Conservation (phyloP, 1,284 basidiomycete genomes). For the Agroathelia rolfsii region DNA sequence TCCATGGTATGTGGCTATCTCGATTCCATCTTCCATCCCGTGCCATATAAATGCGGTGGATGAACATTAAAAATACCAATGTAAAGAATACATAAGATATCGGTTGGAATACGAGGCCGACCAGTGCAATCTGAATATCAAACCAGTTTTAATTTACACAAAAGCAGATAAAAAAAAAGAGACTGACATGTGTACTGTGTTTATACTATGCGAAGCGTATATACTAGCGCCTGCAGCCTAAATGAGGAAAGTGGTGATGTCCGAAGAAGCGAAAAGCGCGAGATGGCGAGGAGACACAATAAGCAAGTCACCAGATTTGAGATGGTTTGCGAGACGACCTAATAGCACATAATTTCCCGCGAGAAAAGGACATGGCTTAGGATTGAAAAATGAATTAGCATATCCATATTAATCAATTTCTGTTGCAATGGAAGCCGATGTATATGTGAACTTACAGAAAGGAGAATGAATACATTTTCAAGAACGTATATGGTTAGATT, state of each 20-base stretch:
- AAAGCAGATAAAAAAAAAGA: slow-evolving; percentile 1
- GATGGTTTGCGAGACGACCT: slow-evolving; percentile 45
- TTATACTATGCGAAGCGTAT: background rate
- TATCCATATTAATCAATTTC: too few species aligned
- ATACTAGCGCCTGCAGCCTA: slow-evolving; percentile 27
- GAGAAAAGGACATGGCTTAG: slow-evolving; percentile 63
- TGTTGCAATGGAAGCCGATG: too few species aligned
- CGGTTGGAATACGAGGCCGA: slow-evolving; percentile 54
- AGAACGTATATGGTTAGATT: slow-evolving; percentile 43
- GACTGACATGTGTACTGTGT: slow-evolving; percentile 11
- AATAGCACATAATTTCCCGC: slow-evolving; percentile 64
- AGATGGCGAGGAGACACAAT: slow-evolving; percentile 43
- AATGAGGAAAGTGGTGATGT: slow-evolving; percentile 60
- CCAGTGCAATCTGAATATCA: slow-evolving; percentile 55
- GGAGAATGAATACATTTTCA: slow-evolving; percentile 52
- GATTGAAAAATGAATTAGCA: too few species aligned
- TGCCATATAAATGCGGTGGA: slow-evolving; percentile 38
- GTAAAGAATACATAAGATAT: slow-evolving; percentile 56
- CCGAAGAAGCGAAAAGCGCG: slow-evolving; percentile 46
- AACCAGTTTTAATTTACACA: too few species aligned
- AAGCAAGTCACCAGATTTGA: slow-evolving; percentile 42
- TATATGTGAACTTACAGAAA: slow-evolving; percentile 41
- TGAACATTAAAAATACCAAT: slow-evolving; percentile 47
- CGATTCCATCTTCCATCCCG: slow-evolving; percentile 33
- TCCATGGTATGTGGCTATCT: slow-evolving; percentile 27